phyloP scores from a whole-genome alignment of 306 rosid genomes.

The Sphenostylis stenocarpa region DNA sequence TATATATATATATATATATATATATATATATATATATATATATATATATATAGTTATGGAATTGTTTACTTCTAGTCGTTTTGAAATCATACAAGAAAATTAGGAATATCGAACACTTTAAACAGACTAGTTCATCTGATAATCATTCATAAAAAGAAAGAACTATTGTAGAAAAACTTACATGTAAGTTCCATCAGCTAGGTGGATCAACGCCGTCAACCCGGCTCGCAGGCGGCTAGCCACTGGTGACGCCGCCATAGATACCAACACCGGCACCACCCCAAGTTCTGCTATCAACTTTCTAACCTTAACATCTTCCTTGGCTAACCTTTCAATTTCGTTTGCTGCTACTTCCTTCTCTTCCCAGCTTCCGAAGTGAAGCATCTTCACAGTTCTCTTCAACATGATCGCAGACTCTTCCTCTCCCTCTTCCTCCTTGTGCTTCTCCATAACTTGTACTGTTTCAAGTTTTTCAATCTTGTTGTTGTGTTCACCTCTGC shows the following conservation, averaged over 20 bases:
- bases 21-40: too few relatives aligned
- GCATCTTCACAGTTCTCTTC: conserved; percentile 82
- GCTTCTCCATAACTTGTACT: conserved; percentile 36
- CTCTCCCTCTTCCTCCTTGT: conserved; percentile 20
- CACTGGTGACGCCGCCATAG: conserved; percentile 60
- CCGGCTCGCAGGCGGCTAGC: conserved; percentile 49
- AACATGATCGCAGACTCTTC: conserved; percentile 41
- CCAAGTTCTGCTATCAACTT: conserved; percentile 80
- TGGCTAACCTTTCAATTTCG: conserved; percentile 66
- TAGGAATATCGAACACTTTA: not conserved
- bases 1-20: too few relatives aligned
- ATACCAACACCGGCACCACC: conserved; percentile 80
- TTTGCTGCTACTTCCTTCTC: conserved; percentile 77
- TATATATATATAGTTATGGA: too few relatives aligned
- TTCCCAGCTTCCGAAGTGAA: conserved; percentile 87
- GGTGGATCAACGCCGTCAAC: conserved; percentile 57
- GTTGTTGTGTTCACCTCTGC: conserved; percentile 11
- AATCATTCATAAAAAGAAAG: not conserved
- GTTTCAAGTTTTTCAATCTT: conserved; percentile 25
- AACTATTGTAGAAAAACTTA: conserved; percentile 36
- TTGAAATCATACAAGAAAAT: not conserved
- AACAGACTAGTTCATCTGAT: not conserved
- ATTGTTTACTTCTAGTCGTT: not conserved
- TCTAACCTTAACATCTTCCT: conserved; percentile 60
- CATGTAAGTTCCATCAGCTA: conserved; percentile 82